These are phyloP conservation scores for Aspergillus hancockii DNA, from an alignment of 495 filamentous ascomycete species.

Conservation along the genomic window DNA sequence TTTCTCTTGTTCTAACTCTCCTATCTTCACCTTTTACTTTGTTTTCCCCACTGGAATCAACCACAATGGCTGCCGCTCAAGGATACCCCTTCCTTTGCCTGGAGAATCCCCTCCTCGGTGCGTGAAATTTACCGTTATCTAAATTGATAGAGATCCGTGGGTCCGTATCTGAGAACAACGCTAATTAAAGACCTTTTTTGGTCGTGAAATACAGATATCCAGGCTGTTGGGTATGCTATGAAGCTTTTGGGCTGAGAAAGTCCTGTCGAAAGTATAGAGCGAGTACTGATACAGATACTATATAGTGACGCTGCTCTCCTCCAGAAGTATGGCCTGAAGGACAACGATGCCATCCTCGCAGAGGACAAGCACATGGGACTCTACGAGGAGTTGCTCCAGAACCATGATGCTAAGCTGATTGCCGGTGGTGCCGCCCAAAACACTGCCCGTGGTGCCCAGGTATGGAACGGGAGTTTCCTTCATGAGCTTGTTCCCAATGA, in stretches of 20 bases:
- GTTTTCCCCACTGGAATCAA: slow-evolving; percentile 7
- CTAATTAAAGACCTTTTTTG: slow-evolving; percentile 12
- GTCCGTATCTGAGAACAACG: not conserved
- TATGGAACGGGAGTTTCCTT: slow-evolving; percentile 25
- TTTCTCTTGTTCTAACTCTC: not conserved
- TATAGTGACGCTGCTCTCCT: slow-evolving; percentile 69
- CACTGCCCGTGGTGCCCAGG: slow-evolving; percentile 90
- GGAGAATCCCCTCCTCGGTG: slow-evolving; percentile 95
- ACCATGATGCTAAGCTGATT: slow-evolving; percentile 88
- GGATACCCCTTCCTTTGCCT: slow-evolving; percentile 85
- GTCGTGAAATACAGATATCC: slow-evolving; percentile 69
- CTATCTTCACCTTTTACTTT: slow-evolving; percentile 7
- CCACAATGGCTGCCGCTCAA: slow-evolving; percentile 65
- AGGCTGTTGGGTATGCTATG: slow-evolving; percentile 68
- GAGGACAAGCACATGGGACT: slow-evolving; percentile 84
- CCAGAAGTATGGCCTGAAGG: slow-evolving; percentile 87
- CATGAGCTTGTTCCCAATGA: not conserved
- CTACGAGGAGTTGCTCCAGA: slow-evolving; percentile 88
- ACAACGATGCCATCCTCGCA: slow-evolving; percentile 96
- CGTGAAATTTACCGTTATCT: slow-evolving; percentile 29
- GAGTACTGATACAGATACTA: slow-evolving; percentile 9
- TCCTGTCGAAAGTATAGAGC: not conserved
- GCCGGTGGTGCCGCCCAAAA: slow-evolving; percentile 98
- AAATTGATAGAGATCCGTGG: not conserved
- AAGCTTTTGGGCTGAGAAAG: slow-evolving; percentile 1